Evolutionary conservation across 2,329 filamentous ascomycete species (phyloP).

Genomic region (Paecilomyces formosus): DNA sequence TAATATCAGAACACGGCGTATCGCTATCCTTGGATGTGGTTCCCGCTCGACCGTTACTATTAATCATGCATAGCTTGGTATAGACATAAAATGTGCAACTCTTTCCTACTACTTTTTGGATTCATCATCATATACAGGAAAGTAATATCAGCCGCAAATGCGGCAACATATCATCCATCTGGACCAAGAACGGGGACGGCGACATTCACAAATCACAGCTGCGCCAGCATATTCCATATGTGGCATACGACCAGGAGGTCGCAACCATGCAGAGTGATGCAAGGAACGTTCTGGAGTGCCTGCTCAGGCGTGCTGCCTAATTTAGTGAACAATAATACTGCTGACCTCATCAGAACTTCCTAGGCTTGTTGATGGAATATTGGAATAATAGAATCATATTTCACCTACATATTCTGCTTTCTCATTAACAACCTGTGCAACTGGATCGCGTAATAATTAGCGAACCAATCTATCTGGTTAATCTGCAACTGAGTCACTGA

Average conservation of each 20-base stretch:
- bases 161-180: too few species aligned
- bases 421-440: too few species aligned
- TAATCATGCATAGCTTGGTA: background rate
- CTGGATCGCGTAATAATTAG: too few species aligned
- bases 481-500: too few species aligned
- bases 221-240: background rate
- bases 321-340: background rate
- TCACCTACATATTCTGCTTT: too few species aligned
- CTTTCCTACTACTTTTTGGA: background rate
- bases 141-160: background rate
- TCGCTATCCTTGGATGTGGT: too few species aligned
- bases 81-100: background rate
- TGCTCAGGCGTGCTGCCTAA: background rate
- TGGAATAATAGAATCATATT: too few species aligned
- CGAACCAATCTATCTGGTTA: too few species aligned
- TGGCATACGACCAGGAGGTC: background rate
- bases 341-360: background rate
- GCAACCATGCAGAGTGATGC: background rate
- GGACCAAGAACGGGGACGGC: too few species aligned
- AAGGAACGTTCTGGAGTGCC: background rate
- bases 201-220: background rate
- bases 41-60: too few species aligned
- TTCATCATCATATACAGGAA: background rate
- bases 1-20: conserved; percentile 10
- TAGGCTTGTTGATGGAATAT: background rate